These are phyloP conservation scores for Colletotrichum kahawae DNA, from an alignment of 2,329 filamentous ascomycete species.

Conservation along the genomic window DNA sequence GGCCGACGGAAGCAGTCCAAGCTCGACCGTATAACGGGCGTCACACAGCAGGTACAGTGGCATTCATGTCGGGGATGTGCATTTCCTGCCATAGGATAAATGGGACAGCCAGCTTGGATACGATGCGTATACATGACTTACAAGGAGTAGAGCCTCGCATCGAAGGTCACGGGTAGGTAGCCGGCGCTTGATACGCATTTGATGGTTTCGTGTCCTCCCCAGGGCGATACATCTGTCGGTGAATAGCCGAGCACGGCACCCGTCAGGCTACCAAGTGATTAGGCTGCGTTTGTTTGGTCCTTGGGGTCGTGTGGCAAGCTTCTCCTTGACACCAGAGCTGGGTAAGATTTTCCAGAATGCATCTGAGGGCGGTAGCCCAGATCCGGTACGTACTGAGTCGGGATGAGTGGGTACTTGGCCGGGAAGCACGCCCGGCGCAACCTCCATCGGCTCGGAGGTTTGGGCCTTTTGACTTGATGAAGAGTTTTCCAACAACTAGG, in stretches of 20 bases:
- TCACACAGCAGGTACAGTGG: not conserved
- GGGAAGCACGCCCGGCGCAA: not conserved
- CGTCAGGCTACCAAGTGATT: not conserved
- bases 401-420: not conserved
- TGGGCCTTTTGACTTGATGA: not conserved
- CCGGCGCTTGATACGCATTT: not conserved
- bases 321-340: not conserved
- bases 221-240: not conserved
- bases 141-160: too few relatives aligned
- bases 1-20: not conserved
- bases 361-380: not conserved
- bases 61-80: not conserved
- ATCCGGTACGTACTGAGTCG: not conserved
- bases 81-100: not conserved
- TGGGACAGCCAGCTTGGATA: not conserved
- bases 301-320: not conserved
- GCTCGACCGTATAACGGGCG: not conserved
- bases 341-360: slow-evolving; percentile 11
- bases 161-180: not conserved
- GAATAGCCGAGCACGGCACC: not conserved
- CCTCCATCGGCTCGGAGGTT: not conserved
- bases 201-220: not conserved
- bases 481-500: not conserved
- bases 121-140: not conserved
- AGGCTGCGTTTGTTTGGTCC: not conserved